These are phyloP conservation scores for Aegilops longissima DNA, from an alignment of 176 grass and related monocot species.

Conservation along the genomic window DNA sequence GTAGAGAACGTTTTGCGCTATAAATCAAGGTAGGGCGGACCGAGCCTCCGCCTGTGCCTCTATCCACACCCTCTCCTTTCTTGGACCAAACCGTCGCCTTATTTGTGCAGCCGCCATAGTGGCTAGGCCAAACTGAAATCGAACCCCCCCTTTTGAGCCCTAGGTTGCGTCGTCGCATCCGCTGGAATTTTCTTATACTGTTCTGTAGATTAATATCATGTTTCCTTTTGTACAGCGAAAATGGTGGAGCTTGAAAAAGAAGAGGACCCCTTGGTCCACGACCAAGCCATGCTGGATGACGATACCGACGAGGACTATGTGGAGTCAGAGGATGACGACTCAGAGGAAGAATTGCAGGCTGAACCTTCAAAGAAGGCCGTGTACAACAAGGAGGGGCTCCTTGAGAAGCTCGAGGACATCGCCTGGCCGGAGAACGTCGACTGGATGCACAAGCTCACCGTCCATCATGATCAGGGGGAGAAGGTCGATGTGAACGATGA, in stretches of 20 bases:
- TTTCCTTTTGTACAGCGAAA: constrained; percentile 16
- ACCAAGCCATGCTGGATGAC: constrained; percentile 34
- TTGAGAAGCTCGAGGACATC: constrained; percentile 86
- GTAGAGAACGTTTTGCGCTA: no score
- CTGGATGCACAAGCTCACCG: constrained; percentile 79
- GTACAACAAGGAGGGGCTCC: constrained; percentile 66
- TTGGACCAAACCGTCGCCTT: no score
- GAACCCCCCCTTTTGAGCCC: neutral
- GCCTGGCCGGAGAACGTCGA: constrained; percentile 73
- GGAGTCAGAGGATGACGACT: constrained; percentile 52
- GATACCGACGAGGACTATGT: constrained; percentile 32
- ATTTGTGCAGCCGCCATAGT: neutral
- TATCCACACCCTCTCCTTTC: neutral
- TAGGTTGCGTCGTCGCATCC: no score
- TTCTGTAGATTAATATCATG: neutral
- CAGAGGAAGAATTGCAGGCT: constrained; percentile 45
- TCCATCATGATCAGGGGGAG: constrained; percentile 56
- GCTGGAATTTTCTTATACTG: neutral
- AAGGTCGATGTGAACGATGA: constrained; percentile 91
- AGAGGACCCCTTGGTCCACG: constrained; percentile 26
- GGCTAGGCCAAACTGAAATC: neutral
- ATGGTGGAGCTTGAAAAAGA: constrained; percentile 25
- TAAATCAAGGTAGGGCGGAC: no score
- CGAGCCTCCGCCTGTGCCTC: no score
- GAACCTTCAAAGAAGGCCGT: constrained; percentile 69